These are phyloP conservation scores for Teratosphaeriaceae sp. DNA, from an alignment of 2,329 filamentous ascomycete species.

Conservation along the genomic window DNA sequence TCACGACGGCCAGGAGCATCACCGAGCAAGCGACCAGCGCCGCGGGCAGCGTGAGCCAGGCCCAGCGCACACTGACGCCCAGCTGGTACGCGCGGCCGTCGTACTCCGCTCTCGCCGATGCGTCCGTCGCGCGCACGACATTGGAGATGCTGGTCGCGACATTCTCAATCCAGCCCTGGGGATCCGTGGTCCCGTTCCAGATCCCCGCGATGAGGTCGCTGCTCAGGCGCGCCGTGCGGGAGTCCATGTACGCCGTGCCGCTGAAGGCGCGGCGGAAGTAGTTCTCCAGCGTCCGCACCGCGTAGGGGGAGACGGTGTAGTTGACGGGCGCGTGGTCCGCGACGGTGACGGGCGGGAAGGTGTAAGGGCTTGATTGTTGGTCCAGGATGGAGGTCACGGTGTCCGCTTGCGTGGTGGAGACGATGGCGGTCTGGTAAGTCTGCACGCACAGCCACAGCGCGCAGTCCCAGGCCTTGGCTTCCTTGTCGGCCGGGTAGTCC, in stretches of 20 bases:
- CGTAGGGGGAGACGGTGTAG: background rate
- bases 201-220: slow-evolving; percentile 2
- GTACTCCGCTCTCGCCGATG: background rate
- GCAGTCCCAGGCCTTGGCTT: background rate
- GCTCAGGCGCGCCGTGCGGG: background rate
- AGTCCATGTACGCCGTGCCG: background rate
- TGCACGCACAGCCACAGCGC: slow-evolving; percentile 2
- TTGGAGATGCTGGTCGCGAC: slow-evolving; percentile 1
- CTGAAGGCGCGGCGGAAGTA: background rate
- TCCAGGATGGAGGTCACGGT: background rate
- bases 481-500: background rate
- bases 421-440: background rate
- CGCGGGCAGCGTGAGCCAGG: background rate
- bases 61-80: background rate
- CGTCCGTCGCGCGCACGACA: background rate
- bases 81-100: slow-evolving; percentile 1
- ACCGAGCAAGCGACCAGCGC: background rate
- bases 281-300: background rate
- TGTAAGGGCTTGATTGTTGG: background rate
- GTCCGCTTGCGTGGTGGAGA: background rate
- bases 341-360: background rate
- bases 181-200: slow-evolving; percentile 1
- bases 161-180: slow-evolving; percentile 1
- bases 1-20: background rate
- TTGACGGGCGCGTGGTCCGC: background rate